Evolutionary conservation across 1,284 basidiomycete species (phyloP), one percentile per base, ranked within the genome.

Genomic region (Ustanciosporium gigantosporum): DNA sequence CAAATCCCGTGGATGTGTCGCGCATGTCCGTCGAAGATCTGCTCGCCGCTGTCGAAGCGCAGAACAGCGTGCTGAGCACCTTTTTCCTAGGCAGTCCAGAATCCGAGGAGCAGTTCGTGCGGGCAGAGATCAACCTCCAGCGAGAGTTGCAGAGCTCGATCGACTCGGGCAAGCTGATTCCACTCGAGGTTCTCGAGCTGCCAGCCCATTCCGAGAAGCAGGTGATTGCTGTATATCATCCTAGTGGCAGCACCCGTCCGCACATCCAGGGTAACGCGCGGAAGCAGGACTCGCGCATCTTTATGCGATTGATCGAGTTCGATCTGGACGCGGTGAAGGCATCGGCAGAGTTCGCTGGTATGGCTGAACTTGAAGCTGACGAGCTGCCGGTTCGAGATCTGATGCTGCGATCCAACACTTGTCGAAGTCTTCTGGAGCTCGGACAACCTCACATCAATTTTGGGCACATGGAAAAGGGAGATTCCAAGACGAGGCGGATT

Each of bases 371-470:
- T 38, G 68, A 73, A 9, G 39, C 53, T 5, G 74, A 76, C 41
- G 80, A 81, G 46, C 65, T 82, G 36, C 82, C 82, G 3, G 79
- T 82, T 7, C 72, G 81, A n/a, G 82, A 82, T 50, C 68, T 82
- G 31, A 79, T 82, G 59, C 77, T 82, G 40, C 62, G 80, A 23
- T 78, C 79, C 46, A 80, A 76, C 20, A 79, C 79, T 27, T 81
- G 81, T 34, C 69, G 80, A 24, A 79, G 76, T 34, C 73, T 81
- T 27, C 68, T 82, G 27, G 81, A 82, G 59, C 78, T 82, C 14
- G 81, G 80, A 34, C 81, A 82, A 74, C 79, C 79, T 37, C 79
- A 79, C 45, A 82, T 82, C 79, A 82, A 82, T 67, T 82, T 82
- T 66, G 82, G 82, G 1, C 75, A 78, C n/a, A 79, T 81, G 60